Base-by-base conservation (phyloP, 1,139 yeast species). In the Protomyces macrosporus region DNA sequence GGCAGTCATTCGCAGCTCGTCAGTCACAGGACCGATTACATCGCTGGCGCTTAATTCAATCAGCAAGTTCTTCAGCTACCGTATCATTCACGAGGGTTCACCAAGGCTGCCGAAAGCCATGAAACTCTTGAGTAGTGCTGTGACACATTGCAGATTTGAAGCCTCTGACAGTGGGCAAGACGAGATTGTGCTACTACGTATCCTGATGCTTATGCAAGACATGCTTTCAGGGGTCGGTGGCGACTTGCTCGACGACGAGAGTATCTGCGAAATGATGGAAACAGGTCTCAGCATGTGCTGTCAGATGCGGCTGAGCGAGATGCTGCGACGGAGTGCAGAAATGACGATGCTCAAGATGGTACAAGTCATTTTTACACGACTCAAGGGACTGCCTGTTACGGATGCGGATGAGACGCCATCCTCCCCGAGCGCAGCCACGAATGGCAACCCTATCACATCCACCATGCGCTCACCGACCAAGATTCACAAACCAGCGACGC, bases 121-220 rank as follows among this genome's bases (percentile, higher is more conserved):
- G 68, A 79, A 84, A 12, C 87, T 85, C 70, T 79, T 86, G 64
- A 82, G 87, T 23, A 82, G 88, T 16, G 87, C 97, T 0, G 81
- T 95, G 65, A 89, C 98, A 0, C 97, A 90, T 72, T 93, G 98
- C 75, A 83, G 97, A 45, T 95, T 93, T 73, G 98, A 93, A 76
- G 97, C 97, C 1, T 88, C 95, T 0, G 97, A 91, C 72, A 96
- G 90, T 73, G 83, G 87, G 52, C 87, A 91, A 51, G 98, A 95
- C 75, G 98, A 95, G 72, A 89, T 96, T 0, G 95, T 95, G 4
- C 77, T 95, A 62, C 79, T 91, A 62, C 89, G 89, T 71, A 95
- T 95, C 33, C 81, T 95, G 69, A 79, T 87, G 53, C 77, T 93
- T 48, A 79, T 93, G 73, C 95, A 90, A 70, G 77, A 79, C 51